Evolutionary conservation across 2,329 filamentous ascomycete species (phyloP), one percentile per base, ranked within the genome.

Genomic region (Lachnellula hyalina): DNA sequence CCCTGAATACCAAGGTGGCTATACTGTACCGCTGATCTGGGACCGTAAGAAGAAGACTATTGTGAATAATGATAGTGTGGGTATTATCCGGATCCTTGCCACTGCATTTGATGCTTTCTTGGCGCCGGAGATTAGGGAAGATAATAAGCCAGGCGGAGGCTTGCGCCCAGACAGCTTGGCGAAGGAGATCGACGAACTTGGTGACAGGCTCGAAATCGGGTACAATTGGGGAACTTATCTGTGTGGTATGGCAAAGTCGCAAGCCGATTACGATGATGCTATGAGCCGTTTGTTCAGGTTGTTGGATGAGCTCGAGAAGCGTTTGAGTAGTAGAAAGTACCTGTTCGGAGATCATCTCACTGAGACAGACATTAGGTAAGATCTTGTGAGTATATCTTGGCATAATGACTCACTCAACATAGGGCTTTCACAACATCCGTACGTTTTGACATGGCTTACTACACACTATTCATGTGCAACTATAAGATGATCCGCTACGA

Each of bases 1-100:
- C 60, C 76, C 82, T 0, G 73, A 84, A 48, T 93, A 89, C 62
- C 71, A 73, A 5, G 84, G 83, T 3, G 76, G 85, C 5, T 87
- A 85, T 67, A 87, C 84, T 0, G 85, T 88, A 5, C 85, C 85
- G 0, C 80, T 80, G 0, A 73, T 88, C 41, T 86, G 83, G 74
- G 82, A 86, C 64, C 82, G 75, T 65, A 80, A 82, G 68, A 71
- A 75, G 21, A 34, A 83, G 49, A 80, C 77, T 1, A 86, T 91
- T 55, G 88, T 92, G 47, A 89, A 81, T 76, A 92, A 92, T 56
- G 88, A 91, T 73, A 86, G 83, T 48, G 81, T 82, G 47, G 89
- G 91, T 67, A 91, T 92, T 60, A 89, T 92, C 62, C 81, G 87
- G 60, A 90, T 91, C 84, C 73, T 92, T 55, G 89, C 88, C 69